These are phyloP conservation scores for Phyllosticta citribraziliensis DNA, from an alignment of 2,329 filamentous ascomycete species.

Conservation along the genomic window DNA sequence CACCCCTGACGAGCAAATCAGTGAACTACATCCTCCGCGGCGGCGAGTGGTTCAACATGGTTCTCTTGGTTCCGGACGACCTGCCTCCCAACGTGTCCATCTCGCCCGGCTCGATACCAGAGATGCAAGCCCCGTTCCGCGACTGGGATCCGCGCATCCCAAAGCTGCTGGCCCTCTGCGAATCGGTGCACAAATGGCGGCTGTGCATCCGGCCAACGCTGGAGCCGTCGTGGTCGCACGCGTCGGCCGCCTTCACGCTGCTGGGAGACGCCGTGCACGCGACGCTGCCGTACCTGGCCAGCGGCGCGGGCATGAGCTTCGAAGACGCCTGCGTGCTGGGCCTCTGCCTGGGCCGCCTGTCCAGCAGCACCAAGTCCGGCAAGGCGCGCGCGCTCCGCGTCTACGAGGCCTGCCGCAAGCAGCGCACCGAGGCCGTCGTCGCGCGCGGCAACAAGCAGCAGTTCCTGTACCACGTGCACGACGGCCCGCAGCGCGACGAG, in stretches of 20 bases:
- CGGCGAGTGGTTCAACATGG: slow-evolving; percentile 42
- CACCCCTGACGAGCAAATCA: neutral
- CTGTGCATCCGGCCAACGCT: slow-evolving; percentile 47
- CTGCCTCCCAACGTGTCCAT: slow-evolving; percentile 37
- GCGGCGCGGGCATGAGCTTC: slow-evolving; percentile 49
- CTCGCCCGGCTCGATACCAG: slow-evolving; percentile 41
- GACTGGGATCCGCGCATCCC: slow-evolving; percentile 46
- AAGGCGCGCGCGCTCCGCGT: slow-evolving; percentile 32
- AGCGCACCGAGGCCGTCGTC: slow-evolving; percentile 51
- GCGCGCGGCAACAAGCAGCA: slow-evolving; percentile 52
- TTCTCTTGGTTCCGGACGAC: slow-evolving; percentile 41
- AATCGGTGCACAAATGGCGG: slow-evolving; percentile 52
- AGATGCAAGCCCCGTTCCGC: slow-evolving; percentile 44
- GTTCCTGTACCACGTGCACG: slow-evolving; percentile 51
- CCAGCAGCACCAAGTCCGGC: slow-evolving; percentile 22
- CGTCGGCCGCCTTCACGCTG: slow-evolving; percentile 47
- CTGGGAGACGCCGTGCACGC: slow-evolving; percentile 57
- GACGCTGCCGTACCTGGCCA: slow-evolving; percentile 53
- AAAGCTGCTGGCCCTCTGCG: slow-evolving; percentile 48
- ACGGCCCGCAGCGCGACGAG: slow-evolving; percentile 47
- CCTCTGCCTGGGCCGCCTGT: slow-evolving; percentile 41
- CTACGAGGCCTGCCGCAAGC: slow-evolving; percentile 49
- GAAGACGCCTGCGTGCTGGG: slow-evolving; percentile 52
- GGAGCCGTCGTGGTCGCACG: slow-evolving; percentile 46
- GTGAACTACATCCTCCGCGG: slow-evolving; percentile 44